These are phyloP conservation scores for Syncephalastrum sp. DNA, from an alignment of 371 early-diverging fungal genomes.

Conservation along the genomic window DNA sequence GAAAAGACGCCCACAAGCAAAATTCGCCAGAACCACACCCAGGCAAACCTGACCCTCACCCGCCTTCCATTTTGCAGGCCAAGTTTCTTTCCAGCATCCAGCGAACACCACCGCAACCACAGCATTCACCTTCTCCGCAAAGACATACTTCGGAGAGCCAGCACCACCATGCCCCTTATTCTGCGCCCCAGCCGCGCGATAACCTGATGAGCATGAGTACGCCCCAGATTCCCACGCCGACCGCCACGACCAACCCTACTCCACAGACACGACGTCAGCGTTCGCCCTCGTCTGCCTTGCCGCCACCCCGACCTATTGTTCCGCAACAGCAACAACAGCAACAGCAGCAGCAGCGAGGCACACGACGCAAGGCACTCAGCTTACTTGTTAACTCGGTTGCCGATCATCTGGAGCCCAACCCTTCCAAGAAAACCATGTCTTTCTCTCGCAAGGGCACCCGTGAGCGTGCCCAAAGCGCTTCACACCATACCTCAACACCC, in stretches of 20 bases:
- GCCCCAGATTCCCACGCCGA: conserved; percentile 22
- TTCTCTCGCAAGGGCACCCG: conserved; percentile 5
- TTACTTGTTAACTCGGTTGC: conserved; percentile 49
- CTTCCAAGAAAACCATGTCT: conserved; percentile 11
- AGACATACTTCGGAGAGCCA: neutral
- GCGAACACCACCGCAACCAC: conserved; percentile 15
- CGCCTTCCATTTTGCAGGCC: conserved; percentile 38
- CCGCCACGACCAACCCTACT: conserved; percentile 19
- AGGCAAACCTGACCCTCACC: conserved; percentile 2
- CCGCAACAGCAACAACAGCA: conserved; percentile 23
- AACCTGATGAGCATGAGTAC: conserved; percentile 21
- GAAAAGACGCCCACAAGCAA: neutral
- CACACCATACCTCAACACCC: neutral
- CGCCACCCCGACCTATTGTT: conserved; percentile 12
- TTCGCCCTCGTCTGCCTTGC: conserved; percentile 1
- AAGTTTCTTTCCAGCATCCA: conserved; percentile 45
- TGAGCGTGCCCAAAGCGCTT: neutral
- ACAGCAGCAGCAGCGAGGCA: conserved; percentile 38
- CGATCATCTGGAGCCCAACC: conserved; percentile 21
- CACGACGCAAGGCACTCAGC: conserved; percentile 57
- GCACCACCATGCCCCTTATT: neutral
- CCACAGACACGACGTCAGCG: conserved; percentile 28
- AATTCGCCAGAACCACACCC: conserved; percentile 7
- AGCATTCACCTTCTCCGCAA: conserved; percentile 1
- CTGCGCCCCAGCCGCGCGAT: no score